phyloP scores from a whole-genome alignment of 1,284 basidiomycete genomes.

The Irpex sp. region DNA sequence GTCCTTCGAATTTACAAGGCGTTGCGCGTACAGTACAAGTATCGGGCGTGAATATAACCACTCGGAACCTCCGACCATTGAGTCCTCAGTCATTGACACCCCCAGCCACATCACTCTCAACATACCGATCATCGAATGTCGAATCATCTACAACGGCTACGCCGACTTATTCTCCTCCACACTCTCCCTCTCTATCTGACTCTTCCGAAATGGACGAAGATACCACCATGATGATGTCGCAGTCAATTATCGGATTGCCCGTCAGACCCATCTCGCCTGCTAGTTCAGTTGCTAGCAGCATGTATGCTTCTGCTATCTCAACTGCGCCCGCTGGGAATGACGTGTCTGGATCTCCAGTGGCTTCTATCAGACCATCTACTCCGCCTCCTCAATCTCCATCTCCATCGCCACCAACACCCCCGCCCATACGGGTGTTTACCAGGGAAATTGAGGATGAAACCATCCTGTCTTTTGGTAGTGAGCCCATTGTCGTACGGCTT shows the following conservation, averaged over 20 bases:
- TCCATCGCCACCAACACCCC: conserved; percentile 1
- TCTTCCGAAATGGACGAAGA: conserved; percentile 60
- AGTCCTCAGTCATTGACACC: conserved; percentile 15
- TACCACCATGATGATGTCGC: conserved; percentile 65
- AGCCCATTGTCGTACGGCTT: conserved; percentile 53
- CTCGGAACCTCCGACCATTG: conserved; percentile 35
- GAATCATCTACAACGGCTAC: conserved; percentile 4
- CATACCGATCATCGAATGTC: background rate
- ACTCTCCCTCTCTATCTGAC: conserved; percentile 32
- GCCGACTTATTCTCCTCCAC: conserved; percentile 12
- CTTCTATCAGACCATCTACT: background rate
- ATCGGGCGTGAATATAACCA: conserved; percentile 45
- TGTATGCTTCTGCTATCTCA: conserved; percentile 75
- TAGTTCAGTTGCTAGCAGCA: conserved; percentile 33
- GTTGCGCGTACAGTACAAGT: conserved; percentile 46
- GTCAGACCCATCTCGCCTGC: conserved; percentile 41
- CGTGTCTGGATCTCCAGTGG: background rate
- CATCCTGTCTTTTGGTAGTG: conserved; percentile 53
- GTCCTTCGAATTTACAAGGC: conserved; percentile 21
- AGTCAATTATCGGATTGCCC: conserved; percentile 61
- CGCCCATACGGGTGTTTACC: conserved; percentile 2
- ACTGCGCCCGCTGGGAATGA: background rate
- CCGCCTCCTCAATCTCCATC: background rate
- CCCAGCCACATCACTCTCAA: background rate
- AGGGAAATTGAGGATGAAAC: conserved; percentile 35